These are phyloP conservation scores for Prunus persica DNA, from an alignment of 306 rosid species.

Conservation along the genomic window Prunus_persica_NCBIv2 NC_034009.1:41371501-41372000, in stretches of 20 bases:
- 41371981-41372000: not conserved
- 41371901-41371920: not conserved
- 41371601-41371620: conserved; percentile 2
- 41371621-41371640: conserved; percentile 22
- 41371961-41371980: not conserved
- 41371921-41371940: not conserved
- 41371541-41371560: not conserved
- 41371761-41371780: conserved; percentile 55
- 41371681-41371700: conserved; percentile 76
- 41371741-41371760: conserved; percentile 98
- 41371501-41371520: not conserved
- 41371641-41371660: conserved; percentile 60
- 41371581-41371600: conserved; percentile 9
- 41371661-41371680: conserved; percentile 62
- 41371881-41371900: not conserved
- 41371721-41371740: conserved; percentile 85
- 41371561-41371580: not conserved
- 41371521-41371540: not conserved
- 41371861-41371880: not conserved
- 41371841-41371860: not conserved
- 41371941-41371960: not conserved
- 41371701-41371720: conserved; percentile 97
- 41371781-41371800: not conserved
- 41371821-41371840: not conserved
- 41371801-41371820: not conserved